These are phyloP conservation scores for Sechiopsis laciniata DNA, from an alignment of 306 rosid genomes.

Conservation along the genomic window DNA sequence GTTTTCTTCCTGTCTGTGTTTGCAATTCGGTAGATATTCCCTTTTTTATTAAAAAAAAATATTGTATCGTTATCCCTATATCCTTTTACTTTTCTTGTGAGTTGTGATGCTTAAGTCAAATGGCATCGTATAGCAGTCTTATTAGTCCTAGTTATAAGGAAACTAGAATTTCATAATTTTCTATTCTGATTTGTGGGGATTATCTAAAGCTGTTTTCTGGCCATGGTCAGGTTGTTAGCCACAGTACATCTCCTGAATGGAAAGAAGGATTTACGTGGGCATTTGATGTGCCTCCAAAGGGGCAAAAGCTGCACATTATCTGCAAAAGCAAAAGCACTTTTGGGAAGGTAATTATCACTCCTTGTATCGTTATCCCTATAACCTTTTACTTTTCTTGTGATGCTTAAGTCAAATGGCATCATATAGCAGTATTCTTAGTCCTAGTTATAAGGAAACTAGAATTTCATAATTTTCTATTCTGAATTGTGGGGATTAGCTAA, in stretches of 20 bases:
- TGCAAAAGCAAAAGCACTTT: slow-evolving; percentile 99
- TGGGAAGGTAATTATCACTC: slow-evolving; percentile 63
- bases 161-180: not conserved
- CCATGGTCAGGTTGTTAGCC: slow-evolving; percentile 65
- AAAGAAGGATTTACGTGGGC: slow-evolving; percentile 98
- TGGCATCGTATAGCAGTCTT: not conserved
- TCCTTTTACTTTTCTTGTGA: not conserved
- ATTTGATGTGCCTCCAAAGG: slow-evolving; percentile 93
- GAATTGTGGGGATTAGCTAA: not conserved
- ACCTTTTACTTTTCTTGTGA: not conserved
- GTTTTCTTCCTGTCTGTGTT: not conserved
- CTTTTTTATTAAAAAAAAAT: too few species aligned
- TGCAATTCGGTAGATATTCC: too few species aligned
- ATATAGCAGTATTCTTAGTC: not conserved
- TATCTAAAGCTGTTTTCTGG: slow-evolving; percentile 14
- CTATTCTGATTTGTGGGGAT: not conserved
- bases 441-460: not conserved
- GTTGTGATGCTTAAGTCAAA: not conserved
- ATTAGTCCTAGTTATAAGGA: not conserved
- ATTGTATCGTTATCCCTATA: not conserved
- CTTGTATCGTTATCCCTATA: not conserved
- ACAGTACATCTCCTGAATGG: slow-evolving; percentile 88
- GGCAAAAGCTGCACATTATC: slow-evolving; percentile 83
- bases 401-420: not conserved
- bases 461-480: not conserved